Evolutionary conservation across 2,329 filamentous ascomycete species (phyloP).

Genomic region (Colletotrichum sp.): DNA sequence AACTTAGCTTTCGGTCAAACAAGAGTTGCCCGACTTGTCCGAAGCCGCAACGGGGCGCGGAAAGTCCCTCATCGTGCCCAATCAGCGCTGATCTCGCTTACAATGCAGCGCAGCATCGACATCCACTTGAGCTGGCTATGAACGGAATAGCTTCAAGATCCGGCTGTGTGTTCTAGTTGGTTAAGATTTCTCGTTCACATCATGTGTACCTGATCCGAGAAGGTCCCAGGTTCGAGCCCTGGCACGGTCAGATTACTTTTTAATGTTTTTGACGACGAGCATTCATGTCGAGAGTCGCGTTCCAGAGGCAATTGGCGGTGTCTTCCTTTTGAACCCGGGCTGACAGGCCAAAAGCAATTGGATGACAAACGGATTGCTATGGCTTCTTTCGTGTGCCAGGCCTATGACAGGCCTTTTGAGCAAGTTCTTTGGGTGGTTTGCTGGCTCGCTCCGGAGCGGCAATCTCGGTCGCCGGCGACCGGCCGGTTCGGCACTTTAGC

Average conservation of each 20-base stretch:
- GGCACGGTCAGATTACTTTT: slow-evolving; percentile 13
- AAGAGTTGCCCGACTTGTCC: neutral
- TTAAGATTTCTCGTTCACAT: slow-evolving; percentile 22
- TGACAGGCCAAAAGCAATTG: neutral
- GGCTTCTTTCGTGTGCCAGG: neutral
- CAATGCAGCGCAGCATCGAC: neutral
- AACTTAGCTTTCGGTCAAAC: neutral
- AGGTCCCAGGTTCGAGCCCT: slow-evolving; percentile 23
- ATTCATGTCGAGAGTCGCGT: neutral
- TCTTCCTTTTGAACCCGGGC: neutral
- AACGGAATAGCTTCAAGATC: neutral
- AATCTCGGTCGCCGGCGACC: neutral
- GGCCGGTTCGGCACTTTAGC: slow-evolving; percentile 4
- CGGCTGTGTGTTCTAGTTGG: slow-evolving; percentile 22
- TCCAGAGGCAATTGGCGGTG: neutral
- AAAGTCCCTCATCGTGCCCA: neutral
- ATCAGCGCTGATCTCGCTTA: neutral
- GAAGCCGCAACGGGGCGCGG: neutral
- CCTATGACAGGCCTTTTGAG: neutral
- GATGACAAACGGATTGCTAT: neutral
- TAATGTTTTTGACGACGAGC: neutral
- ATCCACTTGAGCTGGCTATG: neutral
- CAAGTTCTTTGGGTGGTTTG: neutral
- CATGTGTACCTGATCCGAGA: neutral
- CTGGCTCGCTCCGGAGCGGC: neutral